Evolutionary conservation across 768 basidiomycete genomes (phyloP).

Genomic region (Kondoa subrosea): DNA sequence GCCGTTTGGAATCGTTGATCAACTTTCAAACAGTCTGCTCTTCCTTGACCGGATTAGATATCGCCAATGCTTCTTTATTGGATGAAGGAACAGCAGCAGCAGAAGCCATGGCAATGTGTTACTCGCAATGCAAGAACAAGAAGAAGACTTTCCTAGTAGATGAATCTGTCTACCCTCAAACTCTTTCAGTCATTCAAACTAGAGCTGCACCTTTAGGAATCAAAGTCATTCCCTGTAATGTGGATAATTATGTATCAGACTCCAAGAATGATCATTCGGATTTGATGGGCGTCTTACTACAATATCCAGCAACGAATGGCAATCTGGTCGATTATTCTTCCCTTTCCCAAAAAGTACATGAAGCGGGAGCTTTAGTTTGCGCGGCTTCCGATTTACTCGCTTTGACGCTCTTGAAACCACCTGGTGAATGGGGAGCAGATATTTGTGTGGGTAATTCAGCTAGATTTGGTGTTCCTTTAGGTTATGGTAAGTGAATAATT

Average conservation of each 20-base stretch:
- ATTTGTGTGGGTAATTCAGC: constrained; percentile 88
- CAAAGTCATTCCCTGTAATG: constrained; percentile 43
- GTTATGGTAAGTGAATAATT: no score
- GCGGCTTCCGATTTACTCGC: constrained; percentile 86
- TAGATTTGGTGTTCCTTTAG: constrained; percentile 87
- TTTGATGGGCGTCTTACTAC: constrained; percentile 72
- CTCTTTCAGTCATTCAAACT: constrained; percentile 68
- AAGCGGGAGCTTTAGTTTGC: constrained; percentile 58
- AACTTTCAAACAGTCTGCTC: constrained; percentile 95
- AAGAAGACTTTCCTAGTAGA: constrained; percentile 76
- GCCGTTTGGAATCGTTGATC: constrained; percentile 84
- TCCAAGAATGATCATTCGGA: constrained; percentile 35
- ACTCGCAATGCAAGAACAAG: constrained; percentile 45
- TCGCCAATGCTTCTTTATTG: constrained; percentile 85
- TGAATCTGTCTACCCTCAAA: constrained; percentile 66
- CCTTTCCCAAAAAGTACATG: constrained; percentile 54
- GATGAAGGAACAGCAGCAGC: constrained; percentile 64
- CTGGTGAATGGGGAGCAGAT: constrained; percentile 98
- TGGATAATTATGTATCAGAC: constrained; percentile 31
- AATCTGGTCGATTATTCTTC: constrained; percentile 53
- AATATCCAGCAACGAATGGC: constrained; percentile 87
- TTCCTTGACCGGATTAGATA: constrained; percentile 83
- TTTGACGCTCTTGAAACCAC: constrained; percentile 77
- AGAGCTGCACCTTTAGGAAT: constrained; percentile 91
- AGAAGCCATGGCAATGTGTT: constrained; percentile 93